Percentiles rank a stretch among this genome's conserved stretches.
phyloP scores from a whole-genome alignment of 1,284 basidiomycete genomes.

The Tremellales sp. region DNA sequence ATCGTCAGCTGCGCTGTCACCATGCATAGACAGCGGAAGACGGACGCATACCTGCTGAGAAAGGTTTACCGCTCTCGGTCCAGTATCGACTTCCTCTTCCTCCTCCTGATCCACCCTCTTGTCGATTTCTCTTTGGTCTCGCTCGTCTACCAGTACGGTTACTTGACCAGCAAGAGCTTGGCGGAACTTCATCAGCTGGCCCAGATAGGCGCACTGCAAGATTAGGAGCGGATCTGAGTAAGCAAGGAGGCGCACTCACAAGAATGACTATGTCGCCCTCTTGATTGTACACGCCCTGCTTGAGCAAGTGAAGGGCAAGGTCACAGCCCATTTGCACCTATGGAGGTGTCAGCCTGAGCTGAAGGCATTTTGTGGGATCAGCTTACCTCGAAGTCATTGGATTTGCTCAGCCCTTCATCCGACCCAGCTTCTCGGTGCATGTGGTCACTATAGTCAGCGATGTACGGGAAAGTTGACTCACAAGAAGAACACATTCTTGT shows the following conservation, averaged over 20 bases:
- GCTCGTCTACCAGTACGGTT: conserved; percentile 63
- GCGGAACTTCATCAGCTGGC: conserved; percentile 61
- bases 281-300: conserved; percentile 57
- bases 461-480: conserved; percentile 1
- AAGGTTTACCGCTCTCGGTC: not conserved
- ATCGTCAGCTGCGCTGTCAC: not conserved
- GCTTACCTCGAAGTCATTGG: conserved; percentile 63
- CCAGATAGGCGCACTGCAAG: conserved; percentile 60
- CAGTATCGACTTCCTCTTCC: not conserved
- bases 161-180: conserved; percentile 55
- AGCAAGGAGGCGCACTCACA: conserved; percentile 1
- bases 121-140: conserved; percentile 60
- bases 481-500: conserved; percentile 59
- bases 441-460: conserved; percentile 46
- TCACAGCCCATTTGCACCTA: conserved; percentile 67
- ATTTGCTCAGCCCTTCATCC: conserved; percentile 61
- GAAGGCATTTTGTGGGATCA: not conserved
- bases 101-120: conserved; percentile 1
- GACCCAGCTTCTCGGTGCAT: conserved; percentile 55
- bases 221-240: not conserved
- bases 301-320: conserved; percentile 61
- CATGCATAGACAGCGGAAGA: not conserved
- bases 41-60: not conserved
- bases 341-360: not conserved
- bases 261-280: conserved; percentile 69